Base-by-base conservation (phyloP, 306 rosid species). In the Adenanthera pavonina region DNA sequence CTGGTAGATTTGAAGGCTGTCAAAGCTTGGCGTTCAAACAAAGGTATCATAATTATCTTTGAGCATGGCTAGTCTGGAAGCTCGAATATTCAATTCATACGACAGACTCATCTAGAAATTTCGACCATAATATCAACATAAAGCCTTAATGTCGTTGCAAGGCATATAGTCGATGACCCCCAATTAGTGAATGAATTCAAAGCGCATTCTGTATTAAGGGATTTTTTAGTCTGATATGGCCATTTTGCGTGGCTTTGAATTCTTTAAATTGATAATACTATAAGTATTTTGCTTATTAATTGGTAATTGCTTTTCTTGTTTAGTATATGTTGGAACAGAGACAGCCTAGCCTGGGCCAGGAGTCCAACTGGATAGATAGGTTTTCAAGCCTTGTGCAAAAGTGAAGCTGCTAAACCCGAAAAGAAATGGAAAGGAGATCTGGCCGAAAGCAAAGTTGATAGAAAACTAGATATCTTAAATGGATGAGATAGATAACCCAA, bases 21-120 rank as follows among this genome's bases (percentile, higher is more conserved):
- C 69, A 51, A 80, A 83, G 76, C 86, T 87, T 87, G 72, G 77
- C 72, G 67, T 87, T 74, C 47, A 87, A 87, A 78, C 87, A 38
- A 87, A 84, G 90, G 12, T 76, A 48, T 47, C 49, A 78, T 78
- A 72, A 46, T 47, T 65, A 30, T 38, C 35, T 71, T 53, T 17
- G 40, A 30, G 74, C 56, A 79, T 70, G 40, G 73, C 69, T 52
- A 77, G 46, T 73, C 67, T 83, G 80, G 79, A 78, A 73, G 66
- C 76, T 66, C 72, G 51, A 52, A 30, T 77, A 77, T 82, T 49
- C 14, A 48, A 77, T 77, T 60, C 36, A n/a, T 34, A 71, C 59
- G 49, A 83, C 48, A 65, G 60, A 43, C 30, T 43, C 2, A 9
- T 11, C 14, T 74, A 66, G 48, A 73, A 73, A 19, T 17, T 51